phyloP scores from a whole-genome alignment of 2,329 filamentous ascomycete species.

The Thermoascus crustaceus region DNA sequence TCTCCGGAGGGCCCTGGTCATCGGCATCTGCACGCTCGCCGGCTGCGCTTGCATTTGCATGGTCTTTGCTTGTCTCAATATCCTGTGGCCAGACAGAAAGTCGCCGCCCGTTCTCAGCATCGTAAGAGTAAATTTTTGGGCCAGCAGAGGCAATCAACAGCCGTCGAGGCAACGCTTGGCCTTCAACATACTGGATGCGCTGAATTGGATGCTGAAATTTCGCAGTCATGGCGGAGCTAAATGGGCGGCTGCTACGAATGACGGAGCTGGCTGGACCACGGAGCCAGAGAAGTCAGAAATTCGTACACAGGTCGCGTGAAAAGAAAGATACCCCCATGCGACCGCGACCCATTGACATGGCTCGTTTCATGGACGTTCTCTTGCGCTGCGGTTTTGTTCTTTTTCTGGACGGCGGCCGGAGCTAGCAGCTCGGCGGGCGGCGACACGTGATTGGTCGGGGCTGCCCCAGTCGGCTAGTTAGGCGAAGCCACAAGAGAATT shows the following conservation, averaged over 20 bases:
- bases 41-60: conserved; percentile 10
- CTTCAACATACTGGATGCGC: conserved; percentile 42
- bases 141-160: conserved; percentile 68
- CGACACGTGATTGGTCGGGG: conserved; percentile 6
- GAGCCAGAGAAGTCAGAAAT: not conserved
- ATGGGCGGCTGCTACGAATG: not conserved
- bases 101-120: conserved; percentile 48
- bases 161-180: conserved; percentile 18
- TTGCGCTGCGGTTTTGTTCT: conserved; percentile 1
- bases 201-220: conserved; percentile 52
- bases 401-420: not conserved
- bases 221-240: conserved; percentile 20
- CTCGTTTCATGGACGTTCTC: conserved; percentile 1
- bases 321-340: not conserved
- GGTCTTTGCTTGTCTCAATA: conserved; percentile 20
- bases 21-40: conserved; percentile 18
- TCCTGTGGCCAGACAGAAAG: conserved; percentile 53
- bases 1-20: conserved; percentile 33
- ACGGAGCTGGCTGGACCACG: not conserved
- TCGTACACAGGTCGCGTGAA: not conserved
- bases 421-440: not conserved
- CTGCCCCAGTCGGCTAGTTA: conserved; percentile 19
- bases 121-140: conserved; percentile 61
- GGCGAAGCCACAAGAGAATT: conserved; percentile 31
- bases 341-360: not conserved